Conservation (phyloP, 768 basidiomycete species). For the Rossbeevera mucosa region DNA sequence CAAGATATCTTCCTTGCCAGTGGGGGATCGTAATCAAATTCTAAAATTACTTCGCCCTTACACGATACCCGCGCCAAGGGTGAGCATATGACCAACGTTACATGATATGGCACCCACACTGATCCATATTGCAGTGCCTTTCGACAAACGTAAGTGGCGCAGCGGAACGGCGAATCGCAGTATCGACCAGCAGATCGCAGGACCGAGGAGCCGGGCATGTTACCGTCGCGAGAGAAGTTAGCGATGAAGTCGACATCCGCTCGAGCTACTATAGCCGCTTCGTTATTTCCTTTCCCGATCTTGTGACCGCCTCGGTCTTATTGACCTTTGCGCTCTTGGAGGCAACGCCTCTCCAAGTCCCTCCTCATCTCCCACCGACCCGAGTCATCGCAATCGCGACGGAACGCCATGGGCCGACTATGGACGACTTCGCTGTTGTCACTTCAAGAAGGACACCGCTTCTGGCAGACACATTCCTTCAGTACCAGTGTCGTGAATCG, state of each 20-base stretch:
- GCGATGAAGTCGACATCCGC: constrained; percentile 7
- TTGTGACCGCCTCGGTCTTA: constrained; percentile 45
- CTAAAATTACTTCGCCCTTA: constrained; percentile 41
- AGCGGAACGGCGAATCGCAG: constrained; percentile 10
- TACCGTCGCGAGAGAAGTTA: constrained; percentile 4
- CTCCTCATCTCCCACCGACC: constrained; percentile 48
- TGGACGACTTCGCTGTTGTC: constrained; percentile 47
- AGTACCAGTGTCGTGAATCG: constrained; percentile 27
- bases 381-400: constrained; percentile 42
- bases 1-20: constrained; percentile 36
- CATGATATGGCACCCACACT: constrained; percentile 10
- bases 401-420: constrained; percentile 48
- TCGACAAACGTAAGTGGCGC: constrained; percentile 26
- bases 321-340: constrained; percentile 52
- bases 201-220: constrained; percentile 16
- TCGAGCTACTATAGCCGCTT: constrained; percentile 21
- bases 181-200: constrained; percentile 21
- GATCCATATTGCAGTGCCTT: constrained; percentile 22
- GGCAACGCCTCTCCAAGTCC: constrained; percentile 38
- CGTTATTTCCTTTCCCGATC: constrained; percentile 32
- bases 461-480: constrained; percentile 41
- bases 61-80: constrained; percentile 26
- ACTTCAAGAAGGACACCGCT: constrained; percentile 43
- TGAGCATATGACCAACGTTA: constrained; percentile 20
- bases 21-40: constrained; percentile 38